phyloP scores from a whole-genome alignment of 108 stramenopile species.

The Nitzschia sp. region DNA sequence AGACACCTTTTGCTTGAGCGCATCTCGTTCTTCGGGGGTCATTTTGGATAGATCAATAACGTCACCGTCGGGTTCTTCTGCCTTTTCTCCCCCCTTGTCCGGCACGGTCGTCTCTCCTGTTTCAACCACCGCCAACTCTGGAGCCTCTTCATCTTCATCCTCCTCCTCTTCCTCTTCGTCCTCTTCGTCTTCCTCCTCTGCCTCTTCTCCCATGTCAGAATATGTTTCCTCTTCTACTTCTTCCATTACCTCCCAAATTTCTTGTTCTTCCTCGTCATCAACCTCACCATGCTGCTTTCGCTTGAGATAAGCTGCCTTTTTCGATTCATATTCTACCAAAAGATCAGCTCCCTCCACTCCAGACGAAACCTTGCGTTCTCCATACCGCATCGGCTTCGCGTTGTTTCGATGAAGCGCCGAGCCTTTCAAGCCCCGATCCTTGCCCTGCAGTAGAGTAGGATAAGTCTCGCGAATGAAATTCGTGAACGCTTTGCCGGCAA shows the following conservation, averaged over 20 bases:
- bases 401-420: slow-evolving; percentile 75
- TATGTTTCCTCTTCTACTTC: slow-evolving; percentile 47
- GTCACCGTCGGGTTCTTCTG: slow-evolving; percentile 25
- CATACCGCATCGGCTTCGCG: slow-evolving; percentile 86
- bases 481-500: slow-evolving; percentile 89
- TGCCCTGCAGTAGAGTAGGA: slow-evolving; percentile 88
- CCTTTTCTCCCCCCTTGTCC: slow-evolving; percentile 28
- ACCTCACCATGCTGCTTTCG: slow-evolving; percentile 31
- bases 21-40: slow-evolving; percentile 68
- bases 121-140: slow-evolving; percentile 61
- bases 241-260: slow-evolving; percentile 48
- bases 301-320: slow-evolving; percentile 50
- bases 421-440: slow-evolving; percentile 89
- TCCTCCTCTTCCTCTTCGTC: slow-evolving; percentile 54
- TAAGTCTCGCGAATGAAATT: slow-evolving; percentile 94
- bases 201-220: slow-evolving; percentile 35
- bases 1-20: slow-evolving; percentile 76
- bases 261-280: slow-evolving; percentile 43
- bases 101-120: slow-evolving; percentile 9
- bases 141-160: slow-evolving; percentile 62
- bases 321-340: slow-evolving; percentile 80
- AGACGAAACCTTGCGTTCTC: slow-evolving; percentile 68
- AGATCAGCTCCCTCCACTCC: slow-evolving; percentile 97
- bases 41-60: slow-evolving; percentile 66
- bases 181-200: slow-evolving; percentile 53